Conservation (phyloP, 2,329 filamentous ascomycete species). For the Beauveria scarabaeidicola region DNA sequence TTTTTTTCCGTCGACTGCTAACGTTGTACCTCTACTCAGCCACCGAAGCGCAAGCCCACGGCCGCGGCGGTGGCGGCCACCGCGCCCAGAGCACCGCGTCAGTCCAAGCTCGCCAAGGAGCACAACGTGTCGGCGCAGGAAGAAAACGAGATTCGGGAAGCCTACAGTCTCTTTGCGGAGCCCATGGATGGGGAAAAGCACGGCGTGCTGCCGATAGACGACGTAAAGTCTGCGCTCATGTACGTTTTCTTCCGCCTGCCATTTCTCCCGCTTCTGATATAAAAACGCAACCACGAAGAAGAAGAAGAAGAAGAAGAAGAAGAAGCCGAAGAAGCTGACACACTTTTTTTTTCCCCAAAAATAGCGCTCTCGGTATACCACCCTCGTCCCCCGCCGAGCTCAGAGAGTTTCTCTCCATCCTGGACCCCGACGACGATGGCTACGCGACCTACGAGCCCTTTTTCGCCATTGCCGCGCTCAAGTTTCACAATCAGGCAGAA, state of each 20-base stretch:
- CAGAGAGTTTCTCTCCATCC: conserved; percentile 64
- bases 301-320: neutral
- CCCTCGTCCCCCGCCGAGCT: conserved; percentile 59
- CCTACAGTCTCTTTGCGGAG: conserved; percentile 73
- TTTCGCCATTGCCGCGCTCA: conserved; percentile 79
- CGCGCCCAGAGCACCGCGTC: conserved; percentile 39
- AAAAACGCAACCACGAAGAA: neutral
- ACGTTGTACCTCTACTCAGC: conserved; percentile 25
- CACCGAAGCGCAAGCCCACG: conserved; percentile 41
- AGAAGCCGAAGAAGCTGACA: neutral
- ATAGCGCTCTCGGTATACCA: conserved; percentile 71
- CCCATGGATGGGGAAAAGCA: conserved; percentile 64
- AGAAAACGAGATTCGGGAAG: conserved; percentile 85
- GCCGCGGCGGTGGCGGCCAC: conserved; percentile 18
- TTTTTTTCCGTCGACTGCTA: neutral
- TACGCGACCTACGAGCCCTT: conserved; percentile 74
- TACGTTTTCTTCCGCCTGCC: conserved; percentile 31
- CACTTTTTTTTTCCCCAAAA: neutral
- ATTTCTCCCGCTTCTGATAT: too few relatives aligned
- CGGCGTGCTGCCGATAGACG: conserved; percentile 57
- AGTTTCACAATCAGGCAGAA: conserved; percentile 57
- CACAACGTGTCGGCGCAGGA: conserved; percentile 77
- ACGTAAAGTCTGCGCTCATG: conserved; percentile 66
- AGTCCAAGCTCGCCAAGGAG: conserved; percentile 86
- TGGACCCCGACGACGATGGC: conserved; percentile 76